Percentiles rank a stretch among this genome's conserved stretches.
phyloP scores from a whole-genome alignment of 2,329 filamentous ascomycete species.

The Metarhizium anisopliae region DNA sequence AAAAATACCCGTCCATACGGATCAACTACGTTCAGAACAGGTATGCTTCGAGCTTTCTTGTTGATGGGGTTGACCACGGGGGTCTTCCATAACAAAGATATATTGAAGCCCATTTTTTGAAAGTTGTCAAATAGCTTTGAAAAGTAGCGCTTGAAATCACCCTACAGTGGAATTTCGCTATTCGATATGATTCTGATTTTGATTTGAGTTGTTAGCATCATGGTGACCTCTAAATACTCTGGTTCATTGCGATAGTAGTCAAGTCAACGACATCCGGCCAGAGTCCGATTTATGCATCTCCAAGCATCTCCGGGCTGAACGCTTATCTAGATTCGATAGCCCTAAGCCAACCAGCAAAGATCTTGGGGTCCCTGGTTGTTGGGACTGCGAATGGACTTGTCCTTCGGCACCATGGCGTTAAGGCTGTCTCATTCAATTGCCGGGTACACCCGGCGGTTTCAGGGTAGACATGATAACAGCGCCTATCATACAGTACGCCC shows the following conservation, averaged over 20 bases:
- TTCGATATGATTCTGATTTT: too few species aligned
- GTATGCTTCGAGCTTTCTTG: slow-evolving; percentile 72
- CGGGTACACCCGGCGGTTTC: too few species aligned
- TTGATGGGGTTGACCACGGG: slow-evolving; percentile 40
- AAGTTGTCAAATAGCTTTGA: too few species aligned
- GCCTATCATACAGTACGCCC: too few species aligned
- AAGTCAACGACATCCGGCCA: background rate
- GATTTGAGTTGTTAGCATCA: too few species aligned
- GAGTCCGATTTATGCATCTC: slow-evolving; percentile 5
- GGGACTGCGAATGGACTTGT: background rate
- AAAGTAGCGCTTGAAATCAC: too few species aligned
- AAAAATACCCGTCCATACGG: slow-evolving; percentile 82
- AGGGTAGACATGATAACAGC: background rate
- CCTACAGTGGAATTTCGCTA: too few species aligned
- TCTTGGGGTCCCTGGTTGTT: background rate
- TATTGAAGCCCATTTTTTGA: too few species aligned
- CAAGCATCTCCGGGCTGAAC: slow-evolving; percentile 2
- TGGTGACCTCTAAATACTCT: background rate
- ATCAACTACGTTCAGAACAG: slow-evolving; percentile 68
- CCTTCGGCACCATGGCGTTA: background rate
- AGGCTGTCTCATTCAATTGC: too few species aligned
- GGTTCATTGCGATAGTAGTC: background rate
- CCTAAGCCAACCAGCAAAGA: background rate
- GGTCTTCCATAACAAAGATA: too few species aligned
- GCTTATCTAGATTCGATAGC: background rate